These are phyloP conservation scores for Dendrobium catenatum DNA, from an alignment of 106 monocot species.

Conservation along the genomic window DNA sequence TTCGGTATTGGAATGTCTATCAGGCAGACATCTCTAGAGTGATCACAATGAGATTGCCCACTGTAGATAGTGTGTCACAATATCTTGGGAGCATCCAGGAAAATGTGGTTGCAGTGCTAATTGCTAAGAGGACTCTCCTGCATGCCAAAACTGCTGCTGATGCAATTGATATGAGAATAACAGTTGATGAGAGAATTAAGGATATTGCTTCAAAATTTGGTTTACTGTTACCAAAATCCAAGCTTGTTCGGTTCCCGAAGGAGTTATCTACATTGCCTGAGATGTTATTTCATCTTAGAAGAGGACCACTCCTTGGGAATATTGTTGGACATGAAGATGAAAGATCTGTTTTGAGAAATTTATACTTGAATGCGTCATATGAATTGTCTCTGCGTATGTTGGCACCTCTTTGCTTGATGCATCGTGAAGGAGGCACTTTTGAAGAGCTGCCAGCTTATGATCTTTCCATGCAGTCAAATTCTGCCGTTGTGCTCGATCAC, in stretches of 20 bases:
- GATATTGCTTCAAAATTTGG: conserved; percentile 91
- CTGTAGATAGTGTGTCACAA: conserved; percentile 67
- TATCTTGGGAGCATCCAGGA: conserved; percentile 79
- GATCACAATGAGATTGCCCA: conserved; percentile 83
- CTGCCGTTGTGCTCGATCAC: conserved; percentile 91
- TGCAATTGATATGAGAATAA: conserved; percentile 63
- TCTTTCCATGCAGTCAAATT: conserved; percentile 89
- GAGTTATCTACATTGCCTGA: conserved; percentile 75
- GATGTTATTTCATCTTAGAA: conserved; percentile 83
- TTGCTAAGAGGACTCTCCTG: conserved; percentile 79
- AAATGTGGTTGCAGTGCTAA: conserved; percentile 76
- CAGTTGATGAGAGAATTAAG: conserved; percentile 86
- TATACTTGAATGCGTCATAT: conserved; percentile 87
- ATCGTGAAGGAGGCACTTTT: conserved; percentile 90
- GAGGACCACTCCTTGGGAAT: conserved; percentile 87
- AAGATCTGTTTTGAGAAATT: conserved; percentile 84
- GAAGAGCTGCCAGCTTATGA: conserved; percentile 97
- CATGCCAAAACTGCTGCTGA: conserved; percentile 51
- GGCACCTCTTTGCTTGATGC: conserved; percentile 91
- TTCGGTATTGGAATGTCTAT: conserved; percentile 72
- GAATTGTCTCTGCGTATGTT: conserved; percentile 91
- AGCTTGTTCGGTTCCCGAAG: conserved; percentile 69
- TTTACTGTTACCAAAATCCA: conserved; percentile 62
- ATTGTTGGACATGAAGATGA: conserved; percentile 98
- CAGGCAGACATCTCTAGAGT: conserved; percentile 83